These are phyloP conservation scores for Hyaloscypha hepaticicola DNA, from an alignment of 495 filamentous ascomycete species.

Conservation along the genomic window DNA sequence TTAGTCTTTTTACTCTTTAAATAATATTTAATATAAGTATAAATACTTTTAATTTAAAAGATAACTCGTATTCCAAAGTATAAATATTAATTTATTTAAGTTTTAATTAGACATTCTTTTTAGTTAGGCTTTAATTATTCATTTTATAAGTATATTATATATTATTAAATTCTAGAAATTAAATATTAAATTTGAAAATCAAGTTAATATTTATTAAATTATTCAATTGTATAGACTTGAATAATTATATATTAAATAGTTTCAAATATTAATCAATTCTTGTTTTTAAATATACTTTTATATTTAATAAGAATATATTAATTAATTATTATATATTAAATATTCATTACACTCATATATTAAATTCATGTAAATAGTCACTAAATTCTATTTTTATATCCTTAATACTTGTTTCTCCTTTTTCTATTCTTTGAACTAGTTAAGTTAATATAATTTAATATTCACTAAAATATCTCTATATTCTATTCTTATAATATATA, in stretches of 20 bases:
- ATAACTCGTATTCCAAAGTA: neutral
- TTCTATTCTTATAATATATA: no score
- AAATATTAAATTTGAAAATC: neutral
- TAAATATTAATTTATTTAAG: neutral
- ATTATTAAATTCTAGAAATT: neutral
- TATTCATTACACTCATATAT: no score
- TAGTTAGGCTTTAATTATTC: neutral
- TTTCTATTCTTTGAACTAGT: no score
- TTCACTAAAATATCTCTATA: no score
- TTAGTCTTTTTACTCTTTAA: no score
- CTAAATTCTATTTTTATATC: no score
- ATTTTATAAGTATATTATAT: conserved; percentile 1
- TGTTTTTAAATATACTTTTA: neutral
- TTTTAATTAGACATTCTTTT: neutral
- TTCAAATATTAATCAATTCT: neutral
- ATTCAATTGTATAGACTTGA: neutral
- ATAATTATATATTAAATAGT: neutral
- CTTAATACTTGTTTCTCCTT: no score
- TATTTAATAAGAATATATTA: neutral
- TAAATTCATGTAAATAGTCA: no score
- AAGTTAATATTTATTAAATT: neutral
- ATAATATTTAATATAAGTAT: no score
- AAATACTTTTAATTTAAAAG: neutral
- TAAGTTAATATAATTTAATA: no score
- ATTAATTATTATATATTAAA: neutral